Evolutionary conservation across 805 yeast species (phyloP).

Genomic region (Starmerella vitae): DNA sequence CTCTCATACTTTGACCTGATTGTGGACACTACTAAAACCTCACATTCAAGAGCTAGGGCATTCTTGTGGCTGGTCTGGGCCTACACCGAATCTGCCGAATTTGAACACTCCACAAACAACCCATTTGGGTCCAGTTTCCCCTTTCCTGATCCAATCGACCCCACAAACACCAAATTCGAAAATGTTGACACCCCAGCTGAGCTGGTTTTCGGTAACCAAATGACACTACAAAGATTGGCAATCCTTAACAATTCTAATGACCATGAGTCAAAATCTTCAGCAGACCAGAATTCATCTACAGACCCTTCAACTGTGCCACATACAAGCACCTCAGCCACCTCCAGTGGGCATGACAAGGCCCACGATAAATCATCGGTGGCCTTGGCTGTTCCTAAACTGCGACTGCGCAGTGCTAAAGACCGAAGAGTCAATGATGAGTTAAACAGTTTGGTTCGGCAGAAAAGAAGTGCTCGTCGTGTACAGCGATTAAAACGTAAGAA

Average conservation of each 20-base stretch:
- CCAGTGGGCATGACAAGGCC: background rate
- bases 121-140: slow-evolving; percentile 43
- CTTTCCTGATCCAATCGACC: slow-evolving; percentile 30
- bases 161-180: slow-evolving; percentile 25
- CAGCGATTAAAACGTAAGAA: slow-evolving; percentile 20
- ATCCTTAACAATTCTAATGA: slow-evolving; percentile 22
- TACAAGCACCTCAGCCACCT: background rate
- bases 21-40: slow-evolving; percentile 45
- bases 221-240: slow-evolving; percentile 29
- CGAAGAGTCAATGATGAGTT: slow-evolving; percentile 16
- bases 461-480: slow-evolving; percentile 19
- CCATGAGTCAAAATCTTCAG: background rate
- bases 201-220: slow-evolving; percentile 32
- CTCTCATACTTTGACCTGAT: slow-evolving; percentile 40
- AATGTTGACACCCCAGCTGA: slow-evolving; percentile 36
- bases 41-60: slow-evolving; percentile 53
- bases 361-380: slow-evolving; percentile 6
- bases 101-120: slow-evolving; percentile 37
- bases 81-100: slow-evolving; percentile 56
- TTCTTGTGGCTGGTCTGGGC: slow-evolving; percentile 76
- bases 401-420: slow-evolving; percentile 15
- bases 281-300: background rate
- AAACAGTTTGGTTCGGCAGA: slow-evolving; percentile 11
- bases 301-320: background rate
- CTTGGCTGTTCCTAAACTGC: slow-evolving; percentile 12